Evolutionary conservation across 768 basidiomycete species (phyloP).

Genomic region (Boletus insuetus): DNA sequence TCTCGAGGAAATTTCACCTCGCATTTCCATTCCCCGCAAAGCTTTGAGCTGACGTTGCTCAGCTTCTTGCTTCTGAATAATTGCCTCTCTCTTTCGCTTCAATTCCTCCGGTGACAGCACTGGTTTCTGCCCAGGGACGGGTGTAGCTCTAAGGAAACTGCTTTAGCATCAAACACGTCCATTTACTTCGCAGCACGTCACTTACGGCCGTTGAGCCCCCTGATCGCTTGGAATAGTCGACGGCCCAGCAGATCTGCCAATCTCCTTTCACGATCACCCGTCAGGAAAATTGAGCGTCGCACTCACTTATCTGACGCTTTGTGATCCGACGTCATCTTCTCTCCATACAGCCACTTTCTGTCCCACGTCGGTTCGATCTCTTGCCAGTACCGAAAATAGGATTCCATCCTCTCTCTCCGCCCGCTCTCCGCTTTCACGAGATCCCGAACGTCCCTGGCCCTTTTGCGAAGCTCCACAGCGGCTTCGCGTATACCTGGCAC

Average conservation of each 20-base stretch:
- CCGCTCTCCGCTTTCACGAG: slow-evolving; percentile 22
- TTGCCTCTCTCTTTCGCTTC: slow-evolving; percentile 7
- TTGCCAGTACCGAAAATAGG: slow-evolving; percentile 28
- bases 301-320: slow-evolving; percentile 5
- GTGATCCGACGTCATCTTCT: neutral
- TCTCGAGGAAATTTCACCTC: neutral
- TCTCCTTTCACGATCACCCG: neutral
- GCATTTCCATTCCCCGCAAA: neutral
- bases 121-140: neutral
- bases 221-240: neutral
- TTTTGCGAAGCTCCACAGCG: slow-evolving; percentile 19
- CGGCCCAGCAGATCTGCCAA: slow-evolving; percentile 1
- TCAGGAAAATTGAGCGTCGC: neutral
- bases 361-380: slow-evolving; percentile 24
- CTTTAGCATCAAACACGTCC: neutral
- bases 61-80: slow-evolving; percentile 10
- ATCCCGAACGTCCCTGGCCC: slow-evolving; percentile 22
- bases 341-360: slow-evolving; percentile 25
- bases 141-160: neutral
- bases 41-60: slow-evolving; percentile 13
- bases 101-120: neutral
- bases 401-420: slow-evolving; percentile 27
- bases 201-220: slow-evolving; percentile 3
- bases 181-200: neutral
- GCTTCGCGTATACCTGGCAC: slow-evolving; percentile 7